Evolutionary conservation across 768 basidiomycete species (phyloP), one percentile per base, ranked within the genome.

Genomic region (Solioccasus polychromus): DNA sequence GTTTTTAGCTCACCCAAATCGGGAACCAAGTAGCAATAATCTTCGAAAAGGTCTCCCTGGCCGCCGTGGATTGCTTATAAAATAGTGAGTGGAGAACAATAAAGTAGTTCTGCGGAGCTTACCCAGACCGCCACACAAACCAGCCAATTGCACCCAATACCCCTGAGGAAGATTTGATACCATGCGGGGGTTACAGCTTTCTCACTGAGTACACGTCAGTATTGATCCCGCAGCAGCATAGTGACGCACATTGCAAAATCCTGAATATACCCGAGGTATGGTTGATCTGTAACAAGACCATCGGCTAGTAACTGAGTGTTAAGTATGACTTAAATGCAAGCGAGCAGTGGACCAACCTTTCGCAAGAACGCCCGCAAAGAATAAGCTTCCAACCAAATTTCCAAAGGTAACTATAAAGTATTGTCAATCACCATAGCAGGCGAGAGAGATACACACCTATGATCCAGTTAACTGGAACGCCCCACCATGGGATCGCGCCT

Each of bases 121-220:
- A 85, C 85, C 84, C 85, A 88, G 44, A 88, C 69, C 2, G 84
- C 85, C 5, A 86, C 64, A 48, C 75, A 83, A 29, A 88, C 85
- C 1, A 88, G 71, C 84, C 83, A 88, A 53, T 88, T 88, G 52
- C 85, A 88, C 6, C 77, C 85, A 51, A 88, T 84, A 0, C 85
- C 85, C 14, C 84, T 71, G 17, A 88, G 64, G 65, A 88, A 80
- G 29, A 88, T 82, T 58, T 88, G 79, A 59, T 85, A 72, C 84
- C 84, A 88, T 25, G 72, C 63, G 2, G 85, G 85, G 10, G 79
- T 77, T 1, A 66, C 65, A 1, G 84, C 85, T 58, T 86, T 88
- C 30, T 76, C 60, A 36, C 85, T 86, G 39, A 15, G 26, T 15
- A 37, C 14, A 29, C 19, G 26, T 43, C n/a, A 59, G 35, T 24